Base-by-base conservation (phyloP, 352 stramenopile species). In the Phytophthora tentaculata region DNA sequence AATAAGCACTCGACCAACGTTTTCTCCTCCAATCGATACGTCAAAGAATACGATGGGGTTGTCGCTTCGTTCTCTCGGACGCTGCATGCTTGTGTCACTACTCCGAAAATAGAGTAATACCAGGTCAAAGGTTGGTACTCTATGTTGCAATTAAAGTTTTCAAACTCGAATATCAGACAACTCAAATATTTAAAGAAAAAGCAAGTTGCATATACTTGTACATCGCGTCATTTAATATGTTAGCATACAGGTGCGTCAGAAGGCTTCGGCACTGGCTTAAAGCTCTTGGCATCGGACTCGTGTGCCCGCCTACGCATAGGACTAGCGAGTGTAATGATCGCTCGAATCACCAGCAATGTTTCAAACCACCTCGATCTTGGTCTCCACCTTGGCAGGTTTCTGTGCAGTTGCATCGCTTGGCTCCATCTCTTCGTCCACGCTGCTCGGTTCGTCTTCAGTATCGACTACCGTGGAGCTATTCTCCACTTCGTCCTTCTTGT, bases 1-100 rank as follows among this genome's bases (percentile, higher is more conserved):
- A 51, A 99, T 98, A 17, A 93, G 88, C 24, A 99, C 88, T 29
- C 96, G 76, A 13, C 94, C 97, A 10, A 86, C 78, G 35, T 74
- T 67, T 58, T 90, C 71, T 32, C 96, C 94, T 24, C 87, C 96
- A 56, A 99, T 90, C 67, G 89, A 86, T 56, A 99, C 93, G 69
- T 99, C 97, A 56, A 99, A 91, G 71, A 96, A 99, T 43, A 99
- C 97, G 55, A 96, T 79, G 47, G 91, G 91, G 70, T 98, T 96
- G 13, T 84, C 71, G 8, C 28, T 19, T 5, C 60, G 66, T 19
- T 61, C n/a, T 14, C 53, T 50, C 49, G 52, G 28, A 5, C 23
- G 47, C 20, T 73, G 66, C 66, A 73, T 73, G 6, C 1, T 47
- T 5, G 14, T 23, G 5, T 32, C 5, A 49, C 19, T 23, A 37